Evolutionary conservation across 805 yeast genomes (phyloP).

Genomic region (Ogataea neopini): DNA sequence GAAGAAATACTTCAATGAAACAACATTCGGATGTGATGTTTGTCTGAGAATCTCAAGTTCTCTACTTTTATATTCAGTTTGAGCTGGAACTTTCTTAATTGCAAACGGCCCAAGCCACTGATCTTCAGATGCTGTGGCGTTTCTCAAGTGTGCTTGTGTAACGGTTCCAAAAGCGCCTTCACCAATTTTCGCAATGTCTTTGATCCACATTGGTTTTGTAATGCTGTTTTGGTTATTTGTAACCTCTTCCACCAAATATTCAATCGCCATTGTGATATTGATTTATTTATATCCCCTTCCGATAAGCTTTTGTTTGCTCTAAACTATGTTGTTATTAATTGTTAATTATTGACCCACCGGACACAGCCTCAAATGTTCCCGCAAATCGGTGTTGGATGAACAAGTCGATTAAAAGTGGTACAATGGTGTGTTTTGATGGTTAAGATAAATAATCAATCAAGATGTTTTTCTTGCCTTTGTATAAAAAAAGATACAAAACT

Average conservation of each 20-base stretch:
- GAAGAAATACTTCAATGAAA: constrained; percentile 66
- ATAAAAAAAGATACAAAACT: background rate
- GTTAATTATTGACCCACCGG: too few relatives aligned
- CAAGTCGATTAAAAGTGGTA: too few relatives aligned
- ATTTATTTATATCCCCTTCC: background rate
- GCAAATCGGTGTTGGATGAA: too few relatives aligned
- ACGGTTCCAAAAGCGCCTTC: constrained; percentile 90
- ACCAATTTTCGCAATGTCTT: constrained; percentile 74
- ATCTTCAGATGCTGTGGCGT: constrained; percentile 27
- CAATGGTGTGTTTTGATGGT: too few relatives aligned
- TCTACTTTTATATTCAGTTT: constrained; percentile 81
- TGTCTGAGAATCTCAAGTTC: constrained; percentile 75
- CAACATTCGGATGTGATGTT: constrained; percentile 80
- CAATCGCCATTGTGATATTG: constrained; percentile 28
- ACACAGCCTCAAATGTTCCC: too few relatives aligned
- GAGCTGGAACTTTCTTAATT: constrained; percentile 82
- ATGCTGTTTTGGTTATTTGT: constrained; percentile 57
- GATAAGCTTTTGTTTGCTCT: constrained; percentile 7
- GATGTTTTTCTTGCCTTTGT: constrained; percentile 5
- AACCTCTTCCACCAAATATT: constrained; percentile 60
- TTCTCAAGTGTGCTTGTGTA: constrained; percentile 60
- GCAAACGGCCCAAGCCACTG: constrained; percentile 81
- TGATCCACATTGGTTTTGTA: constrained; percentile 62
- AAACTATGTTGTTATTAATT: background rate
- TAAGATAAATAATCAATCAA: background rate